phyloP scores from a whole-genome alignment of 345 rosid genomes.

The Camelina neglecta region DNA sequence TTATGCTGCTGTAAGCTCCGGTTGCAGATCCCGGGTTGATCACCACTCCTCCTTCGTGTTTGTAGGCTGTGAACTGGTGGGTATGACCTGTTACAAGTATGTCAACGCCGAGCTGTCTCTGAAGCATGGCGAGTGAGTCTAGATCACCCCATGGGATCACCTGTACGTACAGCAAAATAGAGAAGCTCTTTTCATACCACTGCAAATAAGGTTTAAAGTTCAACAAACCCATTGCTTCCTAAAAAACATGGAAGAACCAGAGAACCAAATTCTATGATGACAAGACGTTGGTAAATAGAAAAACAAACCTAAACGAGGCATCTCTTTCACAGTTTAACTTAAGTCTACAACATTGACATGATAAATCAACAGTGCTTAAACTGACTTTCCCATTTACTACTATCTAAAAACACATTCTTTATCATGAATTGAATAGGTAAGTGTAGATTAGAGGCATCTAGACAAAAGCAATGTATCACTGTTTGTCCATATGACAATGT shows the following conservation, averaged over 20 bases:
- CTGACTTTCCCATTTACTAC: not conserved
- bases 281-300: not conserved
- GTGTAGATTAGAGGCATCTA: slow-evolving; percentile 7
- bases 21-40: slow-evolving; percentile 98
- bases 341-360: slow-evolving; percentile 4
- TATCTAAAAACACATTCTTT: not conserved
- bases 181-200: not conserved
- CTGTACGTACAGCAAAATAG: slow-evolving; percentile 42
- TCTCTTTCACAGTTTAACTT: slow-evolving; percentile 1
- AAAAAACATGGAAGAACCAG: not conserved
- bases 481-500: not conserved
- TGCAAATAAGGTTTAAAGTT: slow-evolving; percentile 11
- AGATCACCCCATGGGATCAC: slow-evolving; percentile 98
- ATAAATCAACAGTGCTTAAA: not conserved
- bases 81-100: slow-evolving; percentile 95
- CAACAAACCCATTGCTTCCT: slow-evolving; percentile 3
- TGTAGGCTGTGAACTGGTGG: slow-evolving; percentile 96
- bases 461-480: not conserved
- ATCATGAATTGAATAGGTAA: not conserved
- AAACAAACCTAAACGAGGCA: slow-evolving; percentile 2
- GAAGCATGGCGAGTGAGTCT: slow-evolving; percentile 93
- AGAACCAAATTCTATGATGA: not conserved
- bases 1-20: slow-evolving; percentile 88
- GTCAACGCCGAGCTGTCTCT: slow-evolving; percentile 93
- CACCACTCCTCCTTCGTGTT: slow-evolving; percentile 95